Base-by-base conservation (phyloP, 192 early-diverging fungal genomes). In the Thoreauomyces humboldtii region DNA sequence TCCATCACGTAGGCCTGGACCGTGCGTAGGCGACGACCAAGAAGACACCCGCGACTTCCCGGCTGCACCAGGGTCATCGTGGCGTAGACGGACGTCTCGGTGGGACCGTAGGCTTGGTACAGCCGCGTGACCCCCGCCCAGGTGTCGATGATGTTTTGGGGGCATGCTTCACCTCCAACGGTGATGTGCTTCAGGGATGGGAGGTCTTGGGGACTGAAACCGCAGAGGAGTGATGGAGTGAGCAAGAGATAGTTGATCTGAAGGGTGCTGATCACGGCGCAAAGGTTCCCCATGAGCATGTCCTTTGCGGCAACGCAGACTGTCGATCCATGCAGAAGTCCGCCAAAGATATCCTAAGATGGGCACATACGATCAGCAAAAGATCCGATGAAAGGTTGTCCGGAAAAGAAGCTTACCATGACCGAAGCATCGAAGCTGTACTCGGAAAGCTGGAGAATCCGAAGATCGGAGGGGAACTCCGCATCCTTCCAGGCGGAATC, bases 91-190 rank as follows among this genome's bases (percentile, higher is more conserved):
- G 38, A 12, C 17, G 38, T 41, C 42, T 67, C 65, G 19, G 65
- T 67, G 15, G 65, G 65, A 37, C 65, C 65, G 45, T 67, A 67
- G 15, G 65, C 65, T 17, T 67, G 46, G 58, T 25, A 59, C 2
- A 67, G 34, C 15, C 38, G 38, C 38, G 9, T 41, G 38, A 17
- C 54, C 21, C 60, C 60, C 0, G 29, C 29, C 55, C 55, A 57
- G 2, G 32, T n/a, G 32, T 57, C 55, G 0, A 57, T 24, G 1
- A 57, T 25, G 11, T 29, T 11, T 24, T 57, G 55, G 17, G 55
- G 25, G 29, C 11, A 17, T 0, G 55, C 31, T 2, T 57, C 55
- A 12, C 55, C 55, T 15, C 31, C 55, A 17, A 36, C 34, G 15
- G 35, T 33, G 15, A 57, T 19, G 55, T 15, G n/a, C 55, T 57